phyloP scores from a whole-genome alignment of 1,284 basidiomycete species.

The Acaromyces ingoldii region DNA sequence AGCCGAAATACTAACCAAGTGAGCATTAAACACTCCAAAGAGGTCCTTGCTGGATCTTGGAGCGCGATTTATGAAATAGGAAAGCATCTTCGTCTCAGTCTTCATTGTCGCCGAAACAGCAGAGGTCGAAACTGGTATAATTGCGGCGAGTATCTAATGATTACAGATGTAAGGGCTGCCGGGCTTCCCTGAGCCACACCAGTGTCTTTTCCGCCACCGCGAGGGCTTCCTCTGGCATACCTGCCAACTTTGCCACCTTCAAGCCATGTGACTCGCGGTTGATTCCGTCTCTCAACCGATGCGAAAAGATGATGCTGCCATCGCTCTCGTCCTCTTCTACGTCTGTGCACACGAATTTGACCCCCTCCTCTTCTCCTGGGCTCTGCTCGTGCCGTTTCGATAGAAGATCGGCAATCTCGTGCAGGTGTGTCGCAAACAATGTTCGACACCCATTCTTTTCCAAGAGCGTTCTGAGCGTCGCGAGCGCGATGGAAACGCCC shows the following conservation, averaged over 20 bases:
- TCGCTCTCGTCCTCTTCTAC: constrained; percentile 68
- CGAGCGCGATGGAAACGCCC: constrained; percentile 87
- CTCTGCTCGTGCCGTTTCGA: too few relatives aligned
- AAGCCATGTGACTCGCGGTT: constrained; percentile 89
- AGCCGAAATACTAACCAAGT: too few relatives aligned
- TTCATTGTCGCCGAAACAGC: too few relatives aligned
- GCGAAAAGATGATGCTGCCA: constrained; percentile 70
- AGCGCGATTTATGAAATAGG: too few relatives aligned
- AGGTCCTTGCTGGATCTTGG: too few relatives aligned
- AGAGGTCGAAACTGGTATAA: too few relatives aligned
- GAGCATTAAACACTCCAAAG: too few relatives aligned
- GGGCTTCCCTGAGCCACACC: too few relatives aligned
- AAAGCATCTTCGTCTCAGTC: too few relatives aligned
- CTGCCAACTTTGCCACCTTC: constrained; percentile 81
- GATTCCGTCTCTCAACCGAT: constrained; percentile 72
- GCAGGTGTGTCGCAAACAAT: constrained; percentile 94
- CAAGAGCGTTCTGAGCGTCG: constrained; percentile 76
- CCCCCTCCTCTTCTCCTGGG: constrained; percentile 36
- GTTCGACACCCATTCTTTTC: constrained; percentile 70
- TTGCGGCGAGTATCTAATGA: too few relatives aligned
- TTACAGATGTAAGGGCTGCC: too few relatives aligned
- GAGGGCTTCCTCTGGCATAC: constrained; percentile 68
- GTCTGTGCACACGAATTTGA: constrained; percentile 83
- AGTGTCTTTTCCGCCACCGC: constrained; percentile 57
- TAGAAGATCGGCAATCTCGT: constrained; percentile 77